Base-by-base conservation (phyloP, 2,329 filamentous ascomycete species). In the Epichloe glyceriae region DNA sequence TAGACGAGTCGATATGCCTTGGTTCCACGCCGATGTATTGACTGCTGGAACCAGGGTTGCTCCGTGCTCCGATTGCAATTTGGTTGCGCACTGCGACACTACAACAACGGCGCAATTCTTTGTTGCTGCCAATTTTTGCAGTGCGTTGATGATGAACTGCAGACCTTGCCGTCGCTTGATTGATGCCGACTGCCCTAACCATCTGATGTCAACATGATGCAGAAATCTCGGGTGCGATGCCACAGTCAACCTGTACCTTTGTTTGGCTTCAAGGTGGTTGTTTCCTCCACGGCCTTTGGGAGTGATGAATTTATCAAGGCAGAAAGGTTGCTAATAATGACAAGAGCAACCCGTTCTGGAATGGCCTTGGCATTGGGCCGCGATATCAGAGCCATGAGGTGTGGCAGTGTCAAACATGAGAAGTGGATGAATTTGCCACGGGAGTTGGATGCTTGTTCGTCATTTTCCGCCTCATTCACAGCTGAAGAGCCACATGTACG, bases 1-100 rank as follows among this genome's bases (percentile, higher is more conserved):
- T 54, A 95, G 65, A 50, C 88, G 76, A 41, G 81, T 86, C 54
- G 80, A 79, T 38, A 95, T 72, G 34, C 82, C 84, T 55, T 80
- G 81, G 54, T 95, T 89, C 90, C 90, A 96, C 41, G 85, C 79
- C 19, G 74, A 74, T 14, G 85, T 82, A 51, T 84, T 84, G 55
- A 96, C 74, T 40, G 87, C 81, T 15, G 89, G 85, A 49, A 83
- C 77, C 46, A 97, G 71, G 11, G 83, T 78, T 14, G 89, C 85
- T 56, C 74, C 78, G 56, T 70, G 74, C 55, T 77, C 82, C 4
- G 73, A 73, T 54, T 85, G 82, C 68, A 94, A 83, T 57, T 83
- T 85, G n/a, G 88, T 94, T 41, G 83, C 85, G 53, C 85, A 88
- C 62, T 94, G 89, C 38, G 83, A 88, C 46, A 89, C 74, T 19